Conservation (phyloP, 2,329 filamentous ascomycete genomes). For the Colletotrichum tropicale region DNA sequence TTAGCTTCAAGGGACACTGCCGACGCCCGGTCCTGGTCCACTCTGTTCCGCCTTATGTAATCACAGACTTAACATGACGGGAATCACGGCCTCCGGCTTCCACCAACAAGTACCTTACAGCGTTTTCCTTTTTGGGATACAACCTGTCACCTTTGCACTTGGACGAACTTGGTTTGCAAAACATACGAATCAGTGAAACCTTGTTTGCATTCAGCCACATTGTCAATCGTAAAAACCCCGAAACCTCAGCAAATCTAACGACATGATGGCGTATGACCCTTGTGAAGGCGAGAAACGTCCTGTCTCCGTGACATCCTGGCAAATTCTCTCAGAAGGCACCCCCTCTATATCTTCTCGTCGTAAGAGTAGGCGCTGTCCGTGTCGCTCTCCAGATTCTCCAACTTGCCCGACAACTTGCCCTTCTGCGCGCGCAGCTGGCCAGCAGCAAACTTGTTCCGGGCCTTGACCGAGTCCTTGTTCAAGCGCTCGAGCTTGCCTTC, state of each 20-base stretch:
- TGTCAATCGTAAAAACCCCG: neutral
- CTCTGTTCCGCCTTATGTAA: neutral
- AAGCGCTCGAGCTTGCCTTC: neutral
- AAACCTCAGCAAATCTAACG: neutral
- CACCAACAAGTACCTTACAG: neutral
- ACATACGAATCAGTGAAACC: neutral
- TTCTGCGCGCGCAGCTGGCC: neutral
- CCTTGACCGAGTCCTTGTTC: neutral
- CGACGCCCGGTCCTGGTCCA: neutral
- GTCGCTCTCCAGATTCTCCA: neutral
- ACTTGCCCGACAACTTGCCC: neutral
- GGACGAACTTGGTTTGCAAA: neutral
- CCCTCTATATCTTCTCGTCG: neutral
- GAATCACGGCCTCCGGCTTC: neutral
- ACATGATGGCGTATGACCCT: neutral
- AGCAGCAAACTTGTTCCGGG: neutral
- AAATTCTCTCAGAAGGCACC: neutral
- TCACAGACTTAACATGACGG: neutral
- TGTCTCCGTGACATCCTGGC: neutral
- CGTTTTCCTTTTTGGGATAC: neutral
- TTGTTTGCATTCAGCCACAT: neutral
- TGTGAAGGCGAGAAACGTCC: neutral
- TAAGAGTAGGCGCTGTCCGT: neutral
- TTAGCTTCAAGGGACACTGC: neutral
- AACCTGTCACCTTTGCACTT: neutral